phyloP scores from a whole-genome alignment of 768 basidiomycete species.

The Dioszegia crocea region DNA sequence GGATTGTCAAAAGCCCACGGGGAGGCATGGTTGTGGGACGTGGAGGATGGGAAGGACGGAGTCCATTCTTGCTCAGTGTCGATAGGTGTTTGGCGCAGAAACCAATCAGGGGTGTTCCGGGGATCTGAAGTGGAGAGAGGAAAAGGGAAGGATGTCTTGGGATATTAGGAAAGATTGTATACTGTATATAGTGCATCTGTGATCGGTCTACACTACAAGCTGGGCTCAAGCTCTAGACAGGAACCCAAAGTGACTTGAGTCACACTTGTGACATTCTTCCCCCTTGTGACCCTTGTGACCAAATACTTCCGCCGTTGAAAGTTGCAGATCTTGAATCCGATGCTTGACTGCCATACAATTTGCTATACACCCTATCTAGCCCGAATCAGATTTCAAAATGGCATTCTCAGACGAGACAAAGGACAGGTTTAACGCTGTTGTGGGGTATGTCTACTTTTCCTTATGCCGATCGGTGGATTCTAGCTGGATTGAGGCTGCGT shows the following conservation, averaged over 20 bases:
- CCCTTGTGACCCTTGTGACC: no score
- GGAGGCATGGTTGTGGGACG: constrained; percentile 20
- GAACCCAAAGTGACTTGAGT: no score
- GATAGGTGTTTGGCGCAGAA: constrained; percentile 41
- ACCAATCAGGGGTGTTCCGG: constrained; percentile 15
- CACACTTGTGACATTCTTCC: not conserved
- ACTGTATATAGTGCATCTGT: no score
- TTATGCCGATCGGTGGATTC: not conserved
- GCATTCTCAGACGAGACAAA: constrained; percentile 50
- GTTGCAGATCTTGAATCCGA: no score
- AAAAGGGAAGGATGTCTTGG: not conserved
- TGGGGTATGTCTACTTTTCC: constrained; percentile 33
- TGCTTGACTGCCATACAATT: no score
- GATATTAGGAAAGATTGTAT: not conserved
- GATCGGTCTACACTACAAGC: no score
- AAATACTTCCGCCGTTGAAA: no score
- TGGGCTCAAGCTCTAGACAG: no score
- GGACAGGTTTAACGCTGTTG: constrained; percentile 46
- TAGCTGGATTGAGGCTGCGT: not conserved
- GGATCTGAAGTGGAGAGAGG: not conserved
- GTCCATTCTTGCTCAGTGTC: constrained; percentile 41
- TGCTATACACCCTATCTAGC: no score
- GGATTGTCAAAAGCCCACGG: constrained; percentile 17
- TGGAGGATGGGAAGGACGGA: constrained; percentile 34
- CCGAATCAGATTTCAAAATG: constrained; percentile 36